Base-by-base conservation (phyloP, 2,329 filamentous ascomycete species). In the Alternaria infectoria region DNA sequence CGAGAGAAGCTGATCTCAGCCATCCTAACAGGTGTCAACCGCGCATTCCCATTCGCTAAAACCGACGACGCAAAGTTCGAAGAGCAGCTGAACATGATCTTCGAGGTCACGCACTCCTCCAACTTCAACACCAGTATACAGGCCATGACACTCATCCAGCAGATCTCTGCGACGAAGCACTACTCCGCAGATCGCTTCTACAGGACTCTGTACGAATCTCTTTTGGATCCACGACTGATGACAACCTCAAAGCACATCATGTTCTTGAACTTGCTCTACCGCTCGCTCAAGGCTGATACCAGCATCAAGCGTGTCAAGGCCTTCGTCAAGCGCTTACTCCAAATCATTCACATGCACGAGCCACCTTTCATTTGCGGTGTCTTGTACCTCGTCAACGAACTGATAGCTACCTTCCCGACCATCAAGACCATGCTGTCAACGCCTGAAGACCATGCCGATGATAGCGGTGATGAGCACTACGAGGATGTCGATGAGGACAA, bases 61-160 rank as follows among this genome's bases (percentile, higher is more conserved):
- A 89, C 91, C 1, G 92, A 96, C 74, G 89, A 92, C 70, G 88
- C 89, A 46, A 89, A 88, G 86, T 93, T 98, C 69, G 92, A 96
- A 74, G 89, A 90, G 62, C 95, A 99, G 75, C 88, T 99, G 61
- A 91, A 98, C 77, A 97, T 95, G 4, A 86, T 99, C 25, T 99
- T 97, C 86, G 90, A 89, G 73, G 96, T 99, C 74, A 97, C 96
- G 0, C 96, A 99, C 81, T 98, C 95, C 1, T 93, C 95, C 60
- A 99, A 99, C 80, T 98, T 99, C 86, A 99, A 98, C 82, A 99
- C 96, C 1, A 96, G 93, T 77, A 93, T 99, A 40, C 96, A 99
- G 81, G 95, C 96, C 32, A 87, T 99, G 68, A 91, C 97, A 82
- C 85, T 99, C 51, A 96, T 99, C 69, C 96, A 98, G 78, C 96